These are phyloP conservation scores for Ophiognomonia clavigignenti-juglandacearum DNA, from an alignment of 2,329 filamentous ascomycete genomes.

Conservation along the genomic window DNA sequence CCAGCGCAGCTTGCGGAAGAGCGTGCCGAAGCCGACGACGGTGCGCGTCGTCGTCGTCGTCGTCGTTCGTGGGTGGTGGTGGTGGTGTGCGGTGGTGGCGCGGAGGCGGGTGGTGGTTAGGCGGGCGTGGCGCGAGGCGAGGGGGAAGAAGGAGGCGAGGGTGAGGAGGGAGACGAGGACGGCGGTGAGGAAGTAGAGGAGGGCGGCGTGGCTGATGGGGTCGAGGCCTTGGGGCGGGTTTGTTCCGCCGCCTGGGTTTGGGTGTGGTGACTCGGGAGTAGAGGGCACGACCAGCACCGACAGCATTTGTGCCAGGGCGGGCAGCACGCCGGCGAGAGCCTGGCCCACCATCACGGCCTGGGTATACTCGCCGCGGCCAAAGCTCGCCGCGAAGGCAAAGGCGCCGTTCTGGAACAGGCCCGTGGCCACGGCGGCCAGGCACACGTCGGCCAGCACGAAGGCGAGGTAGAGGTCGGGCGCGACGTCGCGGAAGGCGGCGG, in stretches of 20 bases:
- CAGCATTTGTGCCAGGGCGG: conserved; percentile 79
- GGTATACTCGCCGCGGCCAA: conserved; percentile 82
- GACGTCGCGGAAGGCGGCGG: conserved; percentile 58
- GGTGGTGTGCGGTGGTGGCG: conserved; percentile 30
- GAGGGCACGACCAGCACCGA: conserved; percentile 70
- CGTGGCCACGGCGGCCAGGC: conserved; percentile 71
- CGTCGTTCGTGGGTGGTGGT: conserved; percentile 42
- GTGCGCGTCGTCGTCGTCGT: too few relatives aligned
- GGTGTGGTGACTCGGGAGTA: too few relatives aligned
- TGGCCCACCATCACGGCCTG: conserved; percentile 97
- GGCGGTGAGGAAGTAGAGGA: conserved; percentile 87
- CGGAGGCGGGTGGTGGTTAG: conserved; percentile 40
- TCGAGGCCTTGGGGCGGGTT: conserved; percentile 15
- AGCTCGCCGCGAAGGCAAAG: conserved; percentile 85
- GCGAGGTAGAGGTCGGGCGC: conserved; percentile 66
- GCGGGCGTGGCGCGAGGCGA: conserved; percentile 57
- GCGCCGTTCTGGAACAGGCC: conserved; percentile 90
- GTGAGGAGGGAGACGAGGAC: conserved; percentile 68
- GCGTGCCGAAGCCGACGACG: conserved; percentile 51
- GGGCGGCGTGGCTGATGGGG: conserved; percentile 63
- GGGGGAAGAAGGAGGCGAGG: conserved; percentile 68
- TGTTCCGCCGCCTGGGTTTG: too few relatives aligned
- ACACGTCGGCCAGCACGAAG: conserved; percentile 80
- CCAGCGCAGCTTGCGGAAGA: conserved; percentile 77
- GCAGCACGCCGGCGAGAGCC: conserved; percentile 84